Conservation (phyloP, 1,284 basidiomycete species). For the Pseudozyma flocculosa region DNA sequence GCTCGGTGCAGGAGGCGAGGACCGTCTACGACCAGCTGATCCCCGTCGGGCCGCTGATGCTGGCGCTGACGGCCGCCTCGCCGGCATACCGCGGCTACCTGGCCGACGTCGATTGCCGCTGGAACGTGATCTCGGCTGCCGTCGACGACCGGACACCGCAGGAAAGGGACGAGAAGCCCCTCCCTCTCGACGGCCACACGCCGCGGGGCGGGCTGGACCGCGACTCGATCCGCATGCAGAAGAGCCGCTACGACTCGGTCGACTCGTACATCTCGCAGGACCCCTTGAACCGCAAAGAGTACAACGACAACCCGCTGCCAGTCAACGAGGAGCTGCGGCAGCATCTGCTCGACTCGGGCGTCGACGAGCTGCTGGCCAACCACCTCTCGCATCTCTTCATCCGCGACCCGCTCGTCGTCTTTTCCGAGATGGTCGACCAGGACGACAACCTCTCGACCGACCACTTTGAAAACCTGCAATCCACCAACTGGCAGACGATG, state of each 20-base stretch:
- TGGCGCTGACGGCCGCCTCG: conserved; percentile 90
- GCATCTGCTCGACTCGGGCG: conserved; percentile 61
- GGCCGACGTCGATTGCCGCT: conserved; percentile 93
- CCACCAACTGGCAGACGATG: conserved; percentile 98
- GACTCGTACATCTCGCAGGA: conserved; percentile 88
- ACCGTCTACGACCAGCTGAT: conserved; percentile 91
- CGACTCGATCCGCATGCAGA: conserved; percentile 69
- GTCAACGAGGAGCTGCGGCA: conserved; percentile 67
- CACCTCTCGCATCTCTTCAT: conserved; percentile 96
- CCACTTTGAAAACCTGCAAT: conserved; percentile 99
- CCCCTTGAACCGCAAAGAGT: conserved; percentile 82
- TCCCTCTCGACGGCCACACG: conserved; percentile 25
- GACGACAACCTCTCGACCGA: conserved; percentile 84
- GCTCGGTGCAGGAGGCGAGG: conserved; percentile 85
- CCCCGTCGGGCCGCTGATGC: conserved; percentile 91
- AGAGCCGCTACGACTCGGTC: conserved; percentile 95
- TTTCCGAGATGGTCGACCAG: conserved; percentile 89
- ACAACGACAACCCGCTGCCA: conserved; percentile 84
- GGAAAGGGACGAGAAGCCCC: conserved; percentile 73
- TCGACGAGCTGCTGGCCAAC: conserved; percentile 83
- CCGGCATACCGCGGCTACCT: conserved; percentile 92
- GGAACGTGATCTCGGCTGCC: conserved; percentile 96
- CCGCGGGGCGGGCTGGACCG: conserved; percentile 19
- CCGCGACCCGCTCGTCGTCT: conserved; percentile 92
- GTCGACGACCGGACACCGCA: conserved; percentile 95